phyloP scores from a whole-genome alignment of 1,284 basidiomycete species.

The Irpex sp. region DNA sequence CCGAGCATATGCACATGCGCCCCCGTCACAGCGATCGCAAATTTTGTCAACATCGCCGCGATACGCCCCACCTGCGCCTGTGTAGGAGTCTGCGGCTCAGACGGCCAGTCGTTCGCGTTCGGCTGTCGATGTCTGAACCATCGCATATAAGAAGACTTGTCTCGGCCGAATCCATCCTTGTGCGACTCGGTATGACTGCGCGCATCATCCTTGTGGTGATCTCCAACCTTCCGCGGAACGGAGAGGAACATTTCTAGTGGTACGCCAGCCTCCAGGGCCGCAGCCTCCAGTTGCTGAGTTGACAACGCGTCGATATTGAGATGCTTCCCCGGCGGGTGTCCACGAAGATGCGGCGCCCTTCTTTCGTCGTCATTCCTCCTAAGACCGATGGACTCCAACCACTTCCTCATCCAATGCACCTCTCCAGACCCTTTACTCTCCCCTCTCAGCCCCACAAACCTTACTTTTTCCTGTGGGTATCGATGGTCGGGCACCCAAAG shows the following conservation, averaged over 20 bases:
- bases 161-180: constrained; percentile 4
- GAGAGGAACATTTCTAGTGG: constrained; percentile 44
- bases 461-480: constrained; percentile 13
- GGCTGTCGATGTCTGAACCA: constrained; percentile 20
- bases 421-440: constrained; percentile 13
- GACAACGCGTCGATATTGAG: constrained; percentile 59
- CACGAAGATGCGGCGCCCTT: constrained; percentile 15
- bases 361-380: neutral
- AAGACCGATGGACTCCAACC: constrained; percentile 8
- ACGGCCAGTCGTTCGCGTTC: constrained; percentile 21
- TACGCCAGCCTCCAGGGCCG: constrained; percentile 62
- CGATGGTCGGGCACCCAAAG: constrained; percentile 47
- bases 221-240: constrained; percentile 2
- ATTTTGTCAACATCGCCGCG: constrained; percentile 46
- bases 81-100: constrained; percentile 23
- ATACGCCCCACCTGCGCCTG: constrained; percentile 43
- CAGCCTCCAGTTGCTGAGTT: constrained; percentile 47
- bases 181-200: neutral
- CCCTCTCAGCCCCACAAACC: constrained; percentile 20
- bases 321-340: constrained; percentile 40
- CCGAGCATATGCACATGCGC: constrained; percentile 20
- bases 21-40: constrained; percentile 37
- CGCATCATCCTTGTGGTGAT: neutral
- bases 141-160: neutral
- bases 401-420: constrained; percentile 11